Base-by-base conservation (phyloP, 495 filamentous ascomycete species). In the Neurospora hispaniola region DNA sequence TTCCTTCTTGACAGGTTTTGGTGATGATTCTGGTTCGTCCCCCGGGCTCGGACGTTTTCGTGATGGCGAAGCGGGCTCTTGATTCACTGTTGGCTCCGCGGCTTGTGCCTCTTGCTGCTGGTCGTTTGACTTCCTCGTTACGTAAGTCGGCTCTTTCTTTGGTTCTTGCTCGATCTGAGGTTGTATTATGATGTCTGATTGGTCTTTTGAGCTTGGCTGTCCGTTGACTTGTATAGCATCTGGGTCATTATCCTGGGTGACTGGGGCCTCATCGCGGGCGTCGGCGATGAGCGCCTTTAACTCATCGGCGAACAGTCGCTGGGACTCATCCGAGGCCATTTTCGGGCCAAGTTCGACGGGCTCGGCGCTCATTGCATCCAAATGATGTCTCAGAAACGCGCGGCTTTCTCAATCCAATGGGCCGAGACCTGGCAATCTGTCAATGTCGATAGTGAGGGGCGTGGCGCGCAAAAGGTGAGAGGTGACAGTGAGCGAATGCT, bases 31-130 rank as follows among this genome's bases (percentile, higher is more conserved):
- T 18, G 70, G 39, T 16, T 35, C 42, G n/a, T 69, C 69, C 20
- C 72, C 68, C 43, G 73, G 69, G 71, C 27, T 39, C 16, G 59
- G 59, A 69, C 71, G 68, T 38, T 41, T 70, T 70, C 71, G 31
- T n/a, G 42, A 66, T 35, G 46, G 46, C 72, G 72, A 73, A 39
- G 71, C 71, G 5, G 71, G 71, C 40, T 72, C 59, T 69, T 38
- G 73, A 31, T 62, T 35, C 54, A 27, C 27, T 62, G 27, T 39
- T 39, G 39, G 39, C 39, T 8, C 39, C 54, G 27, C 54, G 9
- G 1, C 54, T 62, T 62, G 54, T 9, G 23, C 27, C 14, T 62
- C 54, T 62, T 62, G 27, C 23, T 59, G 48, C 6, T 18, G 12
- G 27, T 62, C 14, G 27, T 62, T 62, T 4, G 14, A 31, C 27